Percentiles rank a stretch among this genome's conserved stretches.
These are phyloP conservation scores for Tricholoma saponaceum DNA, from an alignment of 768 basidiomycete genomes.

Conservation along the genomic window DNA sequence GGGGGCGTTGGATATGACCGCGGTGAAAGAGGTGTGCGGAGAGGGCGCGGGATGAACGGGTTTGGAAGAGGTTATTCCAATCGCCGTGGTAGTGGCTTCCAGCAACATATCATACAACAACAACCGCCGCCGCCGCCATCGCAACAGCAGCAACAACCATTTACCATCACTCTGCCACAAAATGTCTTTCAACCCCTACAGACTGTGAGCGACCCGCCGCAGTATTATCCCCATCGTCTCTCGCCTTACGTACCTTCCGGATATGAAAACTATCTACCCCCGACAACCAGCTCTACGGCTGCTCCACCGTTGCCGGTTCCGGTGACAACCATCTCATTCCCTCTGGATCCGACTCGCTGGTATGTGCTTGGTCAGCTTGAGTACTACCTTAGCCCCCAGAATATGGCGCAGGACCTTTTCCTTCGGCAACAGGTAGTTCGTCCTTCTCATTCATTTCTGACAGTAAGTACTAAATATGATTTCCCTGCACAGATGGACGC, in stretches of 20 bases:
- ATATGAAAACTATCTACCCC: slow-evolving; percentile 21
- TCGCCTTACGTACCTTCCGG: slow-evolving; percentile 27
- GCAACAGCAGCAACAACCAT: slow-evolving; percentile 20
- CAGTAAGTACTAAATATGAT: background rate
- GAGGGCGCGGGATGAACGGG: slow-evolving; percentile 27
- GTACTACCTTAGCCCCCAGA: slow-evolving; percentile 89
- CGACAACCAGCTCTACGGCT: slow-evolving; percentile 18
- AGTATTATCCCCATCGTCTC: slow-evolving; percentile 21
- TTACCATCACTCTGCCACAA: slow-evolving; percentile 24
- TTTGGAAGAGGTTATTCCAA: slow-evolving; percentile 34
- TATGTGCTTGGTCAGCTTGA: slow-evolving; percentile 82
- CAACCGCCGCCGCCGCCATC: slow-evolving; percentile 13
- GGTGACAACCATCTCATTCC: slow-evolving; percentile 42
- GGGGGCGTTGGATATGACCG: slow-evolving; percentile 5
- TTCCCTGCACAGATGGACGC: slow-evolving; percentile 70
- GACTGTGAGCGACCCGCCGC: slow-evolving; percentile 7
- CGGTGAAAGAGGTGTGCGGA: slow-evolving; percentile 24
- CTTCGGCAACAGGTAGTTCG: slow-evolving; percentile 66
- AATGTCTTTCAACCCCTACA: slow-evolving; percentile 28
- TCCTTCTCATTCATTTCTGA: slow-evolving; percentile 2
- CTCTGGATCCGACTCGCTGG: slow-evolving; percentile 61
- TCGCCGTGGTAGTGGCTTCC: slow-evolving; percentile 32
- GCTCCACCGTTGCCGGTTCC: slow-evolving; percentile 44
- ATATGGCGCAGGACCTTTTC: slow-evolving; percentile 84
- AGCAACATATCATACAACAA: slow-evolving; percentile 9